Evolutionary conservation across 345 rosid species (phyloP), one percentile per base, ranked within the genome.

Genomic region (Rhodamnia argentea): DNA sequence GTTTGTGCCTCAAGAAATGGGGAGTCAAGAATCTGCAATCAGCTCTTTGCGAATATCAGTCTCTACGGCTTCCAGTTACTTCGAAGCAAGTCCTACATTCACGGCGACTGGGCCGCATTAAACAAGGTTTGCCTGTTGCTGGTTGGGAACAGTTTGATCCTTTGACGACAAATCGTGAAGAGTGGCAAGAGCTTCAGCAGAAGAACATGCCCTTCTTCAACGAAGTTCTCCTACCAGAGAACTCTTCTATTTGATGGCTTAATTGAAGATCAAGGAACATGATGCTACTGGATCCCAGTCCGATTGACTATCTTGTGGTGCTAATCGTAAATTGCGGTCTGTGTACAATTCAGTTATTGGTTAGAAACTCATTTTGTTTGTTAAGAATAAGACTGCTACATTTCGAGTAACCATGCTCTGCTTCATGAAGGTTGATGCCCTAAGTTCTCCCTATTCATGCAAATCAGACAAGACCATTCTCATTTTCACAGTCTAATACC

Each of bases 31-130:
- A 89, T 54, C 76, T 93, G 82, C 50, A 70, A 18, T 91, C 88
- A 11, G 96, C 95, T 86, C 96, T 96, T 52, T 91, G 91, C 56
- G 95, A 95, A 59, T 94, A 96, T 86, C 99, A 95, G 89, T 82
- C 87, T 18, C 62, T 92, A 84, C 89, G 98, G 84, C 84, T 93
- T 75, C 94, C 92, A 10, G 97, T 95, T 23, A 92, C 91, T 53
- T 86, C 95, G 3, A 84, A 92, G 90, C 98, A 95, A 91, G 95
- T 94, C 70, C 84, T 95, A 86, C 90, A 90, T 87, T 90, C 96
- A 0, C 88, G 94, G 55, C 84, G 60, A 70, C 8, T 96, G 58
- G 98, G 98, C 53, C 90, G 91, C 85, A 87, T 92, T 85, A 96
- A 94, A 89, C 97, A 95, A 91, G 95, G 97, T 26, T 88, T 93